Evolutionary conservation across 768 basidiomycete genomes (phyloP), one percentile per base, ranked within the genome.

Genomic region (Dendrothele bispora): DNA sequence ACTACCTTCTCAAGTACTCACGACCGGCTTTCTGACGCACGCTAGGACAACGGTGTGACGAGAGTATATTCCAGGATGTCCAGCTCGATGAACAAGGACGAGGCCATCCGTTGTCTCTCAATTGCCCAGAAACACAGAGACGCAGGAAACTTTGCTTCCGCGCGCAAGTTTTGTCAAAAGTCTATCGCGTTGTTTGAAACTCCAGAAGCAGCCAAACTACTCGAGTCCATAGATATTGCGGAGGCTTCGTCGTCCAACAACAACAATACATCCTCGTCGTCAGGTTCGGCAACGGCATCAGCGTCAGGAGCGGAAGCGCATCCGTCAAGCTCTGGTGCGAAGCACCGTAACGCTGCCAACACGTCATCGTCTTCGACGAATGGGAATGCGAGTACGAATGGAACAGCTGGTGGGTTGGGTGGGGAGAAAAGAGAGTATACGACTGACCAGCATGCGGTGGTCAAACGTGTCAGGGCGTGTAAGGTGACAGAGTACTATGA

Each of bases 401-500:
- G 80, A 15, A 82, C 80, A 14, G 70, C 84, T 15, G 76, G 79
- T 49, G 82, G 83, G 1, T 79, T 82, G 62, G 82, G 81, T 32
- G 79, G 78, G 14, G 79, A 84, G 66, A 90, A 92, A 71, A 75
- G 91, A 63, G 89, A 90, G 40, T 97, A 89, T 66, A 95, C 94
- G 2, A 66, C 80, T 18, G 94, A 95, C 57, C 91, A 97, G 64
- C 64, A 75, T 15, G 78, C 80, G 4, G 79, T 95, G 36, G 95
- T 98, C 49, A 88, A 89, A 66, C 75, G 93, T 41, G 88, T 98
- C 39, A 78, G 86, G 58, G 63, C 73, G 25, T 98, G 95, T 74
- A 91, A 89, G 66, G 79, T 84, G 22, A 89, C 90, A 22, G 86
- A 89, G 60, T 98, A 95, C 65, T 98, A 98, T 64, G 91, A 91